Evolutionary conservation across 129 eudicot genomes (phyloP).

Genomic region (Centella asiatica): DNA sequence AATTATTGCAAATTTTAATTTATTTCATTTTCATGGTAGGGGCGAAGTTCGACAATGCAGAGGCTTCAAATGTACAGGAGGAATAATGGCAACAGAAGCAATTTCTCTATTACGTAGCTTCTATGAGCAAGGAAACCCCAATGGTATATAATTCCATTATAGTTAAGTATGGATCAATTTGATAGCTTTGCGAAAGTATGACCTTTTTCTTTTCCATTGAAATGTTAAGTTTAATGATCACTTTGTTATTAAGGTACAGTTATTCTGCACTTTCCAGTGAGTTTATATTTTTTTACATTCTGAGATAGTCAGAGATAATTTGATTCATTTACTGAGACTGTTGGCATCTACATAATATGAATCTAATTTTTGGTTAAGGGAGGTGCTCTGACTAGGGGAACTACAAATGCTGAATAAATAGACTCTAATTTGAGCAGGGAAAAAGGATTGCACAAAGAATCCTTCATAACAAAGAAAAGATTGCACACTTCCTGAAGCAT

Average conservation of each 20-base stretch:
- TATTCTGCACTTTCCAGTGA: neutral
- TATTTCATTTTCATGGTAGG: conserved; percentile 16
- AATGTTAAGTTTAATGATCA: too few relatives aligned
- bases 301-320: neutral
- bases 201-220: too few relatives aligned
- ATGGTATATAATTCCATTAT: conserved; percentile 32
- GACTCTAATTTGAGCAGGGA: too few relatives aligned
- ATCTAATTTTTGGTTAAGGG: neutral
- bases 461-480: too few relatives aligned
- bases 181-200: neutral
- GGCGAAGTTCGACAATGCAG: conserved; percentile 21
- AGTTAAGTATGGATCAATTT: neutral
- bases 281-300: too few relatives aligned
- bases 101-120: conserved; percentile 61
- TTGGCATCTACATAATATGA: neutral
- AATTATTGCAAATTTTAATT: too few relatives aligned
- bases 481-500: too few relatives aligned
- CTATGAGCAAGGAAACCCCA: conserved; percentile 93
- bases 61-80: conserved; percentile 75
- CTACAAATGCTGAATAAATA: too few relatives aligned
- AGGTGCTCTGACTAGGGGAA: neutral
- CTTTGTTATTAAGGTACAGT: neutral
- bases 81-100: conserved; percentile 84
- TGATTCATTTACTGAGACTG: neutral
- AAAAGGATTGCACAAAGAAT: too few relatives aligned